phyloP scores from a whole-genome alignment of 2,329 filamentous ascomycete species.

The Sporothrix luriei region DNA sequence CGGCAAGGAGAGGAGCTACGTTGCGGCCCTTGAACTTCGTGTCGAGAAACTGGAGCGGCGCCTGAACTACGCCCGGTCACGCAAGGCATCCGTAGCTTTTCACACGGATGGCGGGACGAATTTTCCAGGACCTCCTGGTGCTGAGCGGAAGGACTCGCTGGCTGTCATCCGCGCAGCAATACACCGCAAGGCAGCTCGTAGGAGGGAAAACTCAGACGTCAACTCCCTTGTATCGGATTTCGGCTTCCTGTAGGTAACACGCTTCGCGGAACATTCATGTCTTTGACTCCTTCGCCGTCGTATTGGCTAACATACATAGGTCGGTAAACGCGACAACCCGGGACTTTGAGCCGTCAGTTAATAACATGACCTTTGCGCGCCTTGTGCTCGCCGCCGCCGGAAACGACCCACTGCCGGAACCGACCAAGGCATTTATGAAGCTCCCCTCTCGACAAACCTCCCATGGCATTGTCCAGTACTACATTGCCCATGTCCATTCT shows the following conservation, averaged over 20 bases:
- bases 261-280: background rate
- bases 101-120: conserved; percentile 63
- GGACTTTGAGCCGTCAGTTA: conserved; percentile 87
- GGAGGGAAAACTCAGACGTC: conserved; percentile 78
- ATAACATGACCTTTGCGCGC: conserved; percentile 88
- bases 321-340: conserved; percentile 92
- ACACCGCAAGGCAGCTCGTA: conserved; percentile 64
- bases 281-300: background rate
- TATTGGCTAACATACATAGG: conserved; percentile 48
- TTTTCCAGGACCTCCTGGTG: conserved; percentile 34
- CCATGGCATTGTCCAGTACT: conserved; percentile 74
- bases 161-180: conserved; percentile 64
- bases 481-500: conserved; percentile 78
- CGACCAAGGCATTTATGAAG: conserved; percentile 52
- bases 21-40: conserved; percentile 88
- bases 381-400: conserved; percentile 81
- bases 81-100: conserved; percentile 70
- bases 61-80: conserved; percentile 68
- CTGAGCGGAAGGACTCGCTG: conserved; percentile 65
- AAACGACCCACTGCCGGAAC: conserved; percentile 70
- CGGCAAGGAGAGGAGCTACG: conserved; percentile 94
- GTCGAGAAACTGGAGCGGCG: conserved; percentile 85
- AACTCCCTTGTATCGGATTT: conserved; percentile 93
- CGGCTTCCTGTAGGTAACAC: conserved; percentile 72
- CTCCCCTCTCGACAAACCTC: conserved; percentile 73